Percentiles rank a stretch among this genome's conserved stretches.
These are phyloP conservation scores for Blastocystis hominis DNA, from an alignment of 352 stramenopile species.

Conservation along the genomic window DNA sequence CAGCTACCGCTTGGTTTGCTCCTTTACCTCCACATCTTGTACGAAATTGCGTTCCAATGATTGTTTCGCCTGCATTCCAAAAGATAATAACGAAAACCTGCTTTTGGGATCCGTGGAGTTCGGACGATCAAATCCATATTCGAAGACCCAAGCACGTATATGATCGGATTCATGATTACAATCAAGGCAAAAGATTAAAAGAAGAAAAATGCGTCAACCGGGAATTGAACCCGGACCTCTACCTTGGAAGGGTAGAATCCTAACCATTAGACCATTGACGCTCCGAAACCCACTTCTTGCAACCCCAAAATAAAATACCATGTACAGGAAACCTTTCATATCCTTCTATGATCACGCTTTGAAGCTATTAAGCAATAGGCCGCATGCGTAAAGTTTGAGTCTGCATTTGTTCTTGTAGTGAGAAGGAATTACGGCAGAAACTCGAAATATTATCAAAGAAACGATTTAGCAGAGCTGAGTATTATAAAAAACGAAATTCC, in stretches of 20 bases:
- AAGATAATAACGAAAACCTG: neutral
- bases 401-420: neutral
- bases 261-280: conserved; percentile 51
- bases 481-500: neutral
- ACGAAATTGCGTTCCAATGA: conserved; percentile 65
- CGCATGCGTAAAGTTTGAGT: neutral
- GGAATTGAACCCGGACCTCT: conserved; percentile 47
- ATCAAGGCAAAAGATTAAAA: neutral
- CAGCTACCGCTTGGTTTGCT: conserved; percentile 67
- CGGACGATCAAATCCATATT: conserved; percentile 39
- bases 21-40: conserved; percentile 67
- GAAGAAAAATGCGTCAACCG: conserved; percentile 18
- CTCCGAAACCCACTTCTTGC: neutral
- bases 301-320: neutral
- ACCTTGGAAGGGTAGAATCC: conserved; percentile 48
- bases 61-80: conserved; percentile 63
- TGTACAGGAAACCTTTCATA: neutral
- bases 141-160: conserved; percentile 28
- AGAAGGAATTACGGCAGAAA: conserved; percentile 40
- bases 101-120: neutral
- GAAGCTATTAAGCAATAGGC: conserved; percentile 21
- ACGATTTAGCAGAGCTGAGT: neutral
- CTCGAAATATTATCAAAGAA: conserved; percentile 1
- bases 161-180: neutral
- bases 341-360: conserved; percentile 35